Percentiles rank a stretch among this genome's conserved stretches.
These are phyloP conservation scores for Elsinoe batatas DNA, from an alignment of 2,329 filamentous ascomycete species.

Conservation along the genomic window DNA sequence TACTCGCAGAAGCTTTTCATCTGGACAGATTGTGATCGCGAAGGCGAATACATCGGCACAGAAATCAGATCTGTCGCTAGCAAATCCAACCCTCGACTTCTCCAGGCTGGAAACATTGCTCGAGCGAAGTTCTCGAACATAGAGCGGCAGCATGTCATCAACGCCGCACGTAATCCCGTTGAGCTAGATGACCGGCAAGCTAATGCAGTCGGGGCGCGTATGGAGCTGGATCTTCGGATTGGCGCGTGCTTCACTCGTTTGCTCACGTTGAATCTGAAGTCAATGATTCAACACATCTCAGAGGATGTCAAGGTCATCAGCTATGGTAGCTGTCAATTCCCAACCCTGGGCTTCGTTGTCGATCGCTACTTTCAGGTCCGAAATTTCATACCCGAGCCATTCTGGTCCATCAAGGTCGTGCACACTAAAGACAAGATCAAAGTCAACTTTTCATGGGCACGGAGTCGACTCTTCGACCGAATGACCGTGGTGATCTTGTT, in stretches of 20 bases:
- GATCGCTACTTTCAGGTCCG: conserved; percentile 90
- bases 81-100: conserved; percentile 59
- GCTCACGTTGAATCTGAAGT: conserved; percentile 67
- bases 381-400: conserved; percentile 84
- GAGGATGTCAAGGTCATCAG: conserved; percentile 53
- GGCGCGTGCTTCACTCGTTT: conserved; percentile 88
- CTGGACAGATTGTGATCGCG: conserved; percentile 97
- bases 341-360: conserved; percentile 91
- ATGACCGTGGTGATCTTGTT: conserved; percentile 71
- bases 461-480: conserved; percentile 78
- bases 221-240: conserved; percentile 86
- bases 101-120: conserved; percentile 52
- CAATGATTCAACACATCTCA: conserved; percentile 62
- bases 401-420: conserved; percentile 84
- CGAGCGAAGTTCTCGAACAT: conserved; percentile 93
- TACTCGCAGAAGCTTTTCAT: conserved; percentile 72
- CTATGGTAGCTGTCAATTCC: conserved; percentile 76
- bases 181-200: conserved; percentile 77
- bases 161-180: conserved; percentile 67
- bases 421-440: conserved; percentile 68
- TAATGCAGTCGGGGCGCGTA: conserved; percentile 76
- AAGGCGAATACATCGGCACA: conserved; percentile 90
- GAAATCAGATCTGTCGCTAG: conserved; percentile 78
- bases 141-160: conserved; percentile 82
- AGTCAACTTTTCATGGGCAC: conserved; percentile 75